Evolutionary conservation across 345 rosid genomes (phyloP), one percentile per base, ranked within the genome.

Genomic region (Acer campestre): DNA sequence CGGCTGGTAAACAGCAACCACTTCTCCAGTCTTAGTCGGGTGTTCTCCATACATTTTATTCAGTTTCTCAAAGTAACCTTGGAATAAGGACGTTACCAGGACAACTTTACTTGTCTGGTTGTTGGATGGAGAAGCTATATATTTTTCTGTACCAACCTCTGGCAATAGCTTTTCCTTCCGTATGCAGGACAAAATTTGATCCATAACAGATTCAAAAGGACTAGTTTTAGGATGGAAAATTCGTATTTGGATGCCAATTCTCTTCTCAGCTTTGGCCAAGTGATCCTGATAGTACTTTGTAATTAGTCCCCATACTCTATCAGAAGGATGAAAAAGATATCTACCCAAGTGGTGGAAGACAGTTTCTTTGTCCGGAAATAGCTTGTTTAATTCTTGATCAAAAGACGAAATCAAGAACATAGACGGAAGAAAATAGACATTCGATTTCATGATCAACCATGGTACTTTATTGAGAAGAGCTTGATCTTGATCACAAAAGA

Each of bases 301-400:
- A 14, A 74, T 63, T 12, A 17, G 61, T 27, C 53, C 29, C 77
- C 77, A 74, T 25, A 44, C 77, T 27, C 17, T 29, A 74, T 74
- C 63, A 1, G 77, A 74, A 13, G 77, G 70, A 5, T 74, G 77
- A 49, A 74, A 62, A 6, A 74, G 77, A 64, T 74, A 74, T 61
- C 77, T 74, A 46, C 77, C 77, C 77, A 74, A 48, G 29, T 74
- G 77, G 51, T 74, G 77, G 70, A 74, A 74, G 31, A 74, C 77
- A 9, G 68, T 74, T 74, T 74, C 77, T 74, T 74, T 74, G 69
- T 74, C 70, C 2, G 77, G 77, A 74, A 74, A 74, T 63, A 74
- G 20, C 46, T 62, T 74, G 77, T 14, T 31, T 48, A 74, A 3
- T 27, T 74, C 77, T 49, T 27, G 61, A 10, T 74, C 61, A 63